Percentiles rank a stretch among this genome's conserved stretches.
These are phyloP conservation scores for Trichoderma orchidacearum DNA, from an alignment of 495 filamentous ascomycete genomes.

Conservation along the genomic window DNA sequence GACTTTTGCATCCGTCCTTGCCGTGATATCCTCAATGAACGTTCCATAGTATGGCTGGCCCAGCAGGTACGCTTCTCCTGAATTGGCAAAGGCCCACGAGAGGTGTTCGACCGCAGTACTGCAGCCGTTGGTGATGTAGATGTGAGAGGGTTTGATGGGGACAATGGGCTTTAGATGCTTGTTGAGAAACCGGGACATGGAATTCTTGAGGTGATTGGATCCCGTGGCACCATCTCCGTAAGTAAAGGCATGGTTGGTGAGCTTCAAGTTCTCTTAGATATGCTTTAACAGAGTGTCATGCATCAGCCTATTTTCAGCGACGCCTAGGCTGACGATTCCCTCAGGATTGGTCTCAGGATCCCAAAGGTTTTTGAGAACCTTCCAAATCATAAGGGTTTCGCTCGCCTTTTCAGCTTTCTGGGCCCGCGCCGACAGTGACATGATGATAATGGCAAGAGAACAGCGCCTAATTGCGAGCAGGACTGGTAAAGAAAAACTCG, in stretches of 20 bases:
- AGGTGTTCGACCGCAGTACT: slow-evolving; percentile 11
- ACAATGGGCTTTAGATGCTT: slow-evolving; percentile 5
- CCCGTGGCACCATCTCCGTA: slow-evolving; percentile 10
- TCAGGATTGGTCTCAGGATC: slow-evolving; percentile 14
- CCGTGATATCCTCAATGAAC: slow-evolving; percentile 5
- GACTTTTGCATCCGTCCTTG: slow-evolving; percentile 13
- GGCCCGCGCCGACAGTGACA: not conserved
- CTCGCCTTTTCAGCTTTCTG: not conserved
- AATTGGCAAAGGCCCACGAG: slow-evolving; percentile 11
- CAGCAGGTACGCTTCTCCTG: slow-evolving; percentile 10
- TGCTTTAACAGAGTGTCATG: slow-evolving; percentile 3
- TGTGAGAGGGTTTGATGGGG: slow-evolving; percentile 5
- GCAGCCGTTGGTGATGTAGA: slow-evolving; percentile 11
- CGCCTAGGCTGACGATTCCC: slow-evolving; percentile 14
- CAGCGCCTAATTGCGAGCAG: too few species aligned
- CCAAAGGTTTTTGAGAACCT: slow-evolving; percentile 7
- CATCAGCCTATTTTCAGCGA: slow-evolving; percentile 3
- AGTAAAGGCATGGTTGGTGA: slow-evolving; percentile 10
- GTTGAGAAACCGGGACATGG: slow-evolving; percentile 11
- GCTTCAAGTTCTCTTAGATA: slow-evolving; percentile 10
- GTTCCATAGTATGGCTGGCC: slow-evolving; percentile 13
- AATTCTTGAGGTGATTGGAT: slow-evolving; percentile 4
- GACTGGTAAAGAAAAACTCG: too few species aligned
- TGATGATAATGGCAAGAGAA: not conserved
- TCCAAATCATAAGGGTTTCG: not conserved